Percentiles rank a stretch among this genome's conserved stretches.
phyloP scores from a whole-genome alignment of 345 rosid genomes.

The Eucalyptus marginata region DNA sequence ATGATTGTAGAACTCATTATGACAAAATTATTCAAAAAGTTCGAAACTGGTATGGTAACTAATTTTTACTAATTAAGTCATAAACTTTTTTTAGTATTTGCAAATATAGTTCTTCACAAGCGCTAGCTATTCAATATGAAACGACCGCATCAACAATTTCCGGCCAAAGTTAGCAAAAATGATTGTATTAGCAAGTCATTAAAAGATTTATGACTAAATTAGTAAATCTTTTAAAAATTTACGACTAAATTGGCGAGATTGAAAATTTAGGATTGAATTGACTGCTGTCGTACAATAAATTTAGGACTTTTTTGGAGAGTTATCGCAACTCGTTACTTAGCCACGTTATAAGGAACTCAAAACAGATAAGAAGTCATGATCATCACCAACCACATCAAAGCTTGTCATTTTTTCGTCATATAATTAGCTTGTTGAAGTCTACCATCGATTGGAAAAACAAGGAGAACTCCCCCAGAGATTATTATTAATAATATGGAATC shows the following conservation, averaged over 20 bases:
- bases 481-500: not conserved
- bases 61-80: no score
- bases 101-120: no score
- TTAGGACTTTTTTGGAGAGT: no score
- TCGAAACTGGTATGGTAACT: fast-evolving
- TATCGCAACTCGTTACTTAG: not conserved
- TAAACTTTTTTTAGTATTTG: no score
- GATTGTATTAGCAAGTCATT: no score
- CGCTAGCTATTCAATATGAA: not conserved
- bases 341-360: no score
- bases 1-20: not conserved
- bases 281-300: fast-evolving
- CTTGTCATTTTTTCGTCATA: not conserved
- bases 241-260: fast-evolving
- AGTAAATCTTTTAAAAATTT: no score
- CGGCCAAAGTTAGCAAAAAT: fast-evolving
- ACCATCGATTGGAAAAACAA: not conserved
- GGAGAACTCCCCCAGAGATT: not conserved
- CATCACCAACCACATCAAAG: not conserved
- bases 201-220: no score
- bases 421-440: not conserved
- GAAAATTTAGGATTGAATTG: no score
- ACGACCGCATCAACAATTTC: fast-evolving
- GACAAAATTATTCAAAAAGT: not conserved
- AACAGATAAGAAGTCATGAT: not conserved